Base-by-base conservation (phyloP, 179 eudicot species). In the Carnegiea gigantea region DNA sequence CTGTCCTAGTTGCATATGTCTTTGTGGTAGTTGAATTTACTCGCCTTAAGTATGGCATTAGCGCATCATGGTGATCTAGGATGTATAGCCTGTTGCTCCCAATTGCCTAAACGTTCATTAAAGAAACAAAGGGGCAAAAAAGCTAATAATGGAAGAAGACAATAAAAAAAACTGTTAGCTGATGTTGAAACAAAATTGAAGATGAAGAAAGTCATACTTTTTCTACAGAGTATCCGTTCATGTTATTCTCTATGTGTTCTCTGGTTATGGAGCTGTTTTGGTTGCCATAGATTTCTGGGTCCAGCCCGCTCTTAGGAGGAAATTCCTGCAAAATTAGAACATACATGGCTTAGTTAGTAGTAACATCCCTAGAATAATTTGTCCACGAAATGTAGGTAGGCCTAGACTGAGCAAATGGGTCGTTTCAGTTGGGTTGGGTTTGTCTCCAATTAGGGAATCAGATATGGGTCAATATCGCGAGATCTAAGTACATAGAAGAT, bases 241-340 rank as follows among this genome's bases (percentile, higher is more conserved):
- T 82, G 75, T 85, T 83, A 75, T 84, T 80, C 79, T 87, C 89
- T 14, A 93, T 78, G 51, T 88, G 84, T 68, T 88, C 87, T 80
- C 79, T 59, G 75, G 91, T 89, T 71, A 91, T 93, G 49, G 88
- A 83, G 76, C 91, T 93, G 57, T 82, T 81, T 70, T 92, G 92
- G 28, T 92, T 81, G 73, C 94, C 92, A 43, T 90, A 91, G 4
- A 82, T 18, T 53, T 82, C 72, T 1, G 89, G 87, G 77, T 93
- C 91, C 38, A 94, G 85, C 80, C 82, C 90, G 86, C 97, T 94
- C 57, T 62, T 88, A 6, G 93, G 92, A 7, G 98, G 97, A 46
- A 94, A 93, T 81, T 87, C 95, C 98, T 93, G 88, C 78, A 77
- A 83, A 73, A 10, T 57, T 62, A n/a, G 44, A 13, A 57, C n/a